phyloP scores from a whole-genome alignment of 495 filamentous ascomycete genomes.

The Aspergillus asperescens region DNA sequence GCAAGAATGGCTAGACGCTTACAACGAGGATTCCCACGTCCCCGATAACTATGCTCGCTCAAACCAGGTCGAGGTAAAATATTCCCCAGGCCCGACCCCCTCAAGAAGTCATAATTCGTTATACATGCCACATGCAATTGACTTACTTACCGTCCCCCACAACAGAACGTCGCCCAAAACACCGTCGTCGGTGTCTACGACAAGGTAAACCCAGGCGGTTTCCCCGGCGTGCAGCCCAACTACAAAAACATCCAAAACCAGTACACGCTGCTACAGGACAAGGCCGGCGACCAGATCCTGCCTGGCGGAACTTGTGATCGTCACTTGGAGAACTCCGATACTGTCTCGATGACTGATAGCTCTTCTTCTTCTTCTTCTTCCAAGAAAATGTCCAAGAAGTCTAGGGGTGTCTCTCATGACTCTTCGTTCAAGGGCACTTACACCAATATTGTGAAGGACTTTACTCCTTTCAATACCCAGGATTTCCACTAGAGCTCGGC shows the following conservation, averaged over 20 bases:
- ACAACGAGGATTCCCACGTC: slow-evolving; percentile 1
- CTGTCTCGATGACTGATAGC: not conserved
- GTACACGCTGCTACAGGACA: not conserved
- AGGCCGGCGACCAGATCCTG: not conserved
- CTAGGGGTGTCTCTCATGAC: not conserved
- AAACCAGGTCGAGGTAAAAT: slow-evolving; percentile 7
- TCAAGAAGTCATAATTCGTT: no score
- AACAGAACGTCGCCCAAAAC: slow-evolving; percentile 9
- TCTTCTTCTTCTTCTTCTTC: not conserved
- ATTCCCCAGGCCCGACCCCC: no score
- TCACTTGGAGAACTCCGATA: slow-evolving; percentile 8
- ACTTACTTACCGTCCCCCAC: not conserved
- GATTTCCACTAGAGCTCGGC: slow-evolving; percentile 5
- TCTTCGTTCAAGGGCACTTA: not conserved
- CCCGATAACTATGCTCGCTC: slow-evolving; percentile 5
- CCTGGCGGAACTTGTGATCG: slow-evolving; percentile 9
- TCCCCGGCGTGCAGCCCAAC: slow-evolving; percentile 1
- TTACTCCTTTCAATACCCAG: slow-evolving; percentile 1
- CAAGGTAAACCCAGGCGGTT: not conserved
- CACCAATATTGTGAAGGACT: slow-evolving; percentile 8
- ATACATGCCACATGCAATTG: no score
- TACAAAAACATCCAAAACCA: slow-evolving; percentile 4
- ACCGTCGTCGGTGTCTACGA: slow-evolving; percentile 7
- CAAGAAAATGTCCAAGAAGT: not conserved
- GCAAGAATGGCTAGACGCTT: slow-evolving; percentile 4